Percentiles rank a stretch among this genome's conserved stretches.
These are phyloP conservation scores for Hebeloma cylindrosporum DNA, from an alignment of 768 basidiomycete genomes.

Conservation along the genomic window DNA sequence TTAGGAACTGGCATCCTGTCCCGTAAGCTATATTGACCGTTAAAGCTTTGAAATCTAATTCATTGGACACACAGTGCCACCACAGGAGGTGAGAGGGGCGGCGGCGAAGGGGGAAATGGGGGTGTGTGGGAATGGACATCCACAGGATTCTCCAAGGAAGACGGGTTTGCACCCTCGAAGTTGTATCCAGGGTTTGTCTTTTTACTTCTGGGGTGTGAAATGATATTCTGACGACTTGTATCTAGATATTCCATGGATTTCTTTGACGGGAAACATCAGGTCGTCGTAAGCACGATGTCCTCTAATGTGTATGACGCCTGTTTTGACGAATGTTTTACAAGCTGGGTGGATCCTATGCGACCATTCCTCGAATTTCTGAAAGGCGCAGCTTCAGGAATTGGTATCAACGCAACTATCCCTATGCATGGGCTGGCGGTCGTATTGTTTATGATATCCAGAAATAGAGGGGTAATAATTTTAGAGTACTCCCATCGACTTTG, in stretches of 20 bases:
- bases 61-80: constrained; percentile 51
- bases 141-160: constrained; percentile 65
- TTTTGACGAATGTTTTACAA: constrained; percentile 29
- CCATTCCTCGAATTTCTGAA: constrained; percentile 78
- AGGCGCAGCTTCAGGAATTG: constrained; percentile 82
- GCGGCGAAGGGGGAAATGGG: constrained; percentile 78
- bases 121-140: constrained; percentile 99
- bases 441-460: constrained; percentile 44
- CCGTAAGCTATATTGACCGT: constrained; percentile 59
- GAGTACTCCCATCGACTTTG: too few species aligned
- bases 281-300: constrained; percentile 65
- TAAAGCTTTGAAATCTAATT: not conserved
- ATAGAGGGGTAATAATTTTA: too few species aligned
- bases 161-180: constrained; percentile 73
- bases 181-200: constrained; percentile 80
- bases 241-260: constrained; percentile 82
- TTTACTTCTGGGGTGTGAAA: not conserved
- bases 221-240: not conserved
- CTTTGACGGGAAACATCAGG: constrained; percentile 82
- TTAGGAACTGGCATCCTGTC: constrained; percentile 91
- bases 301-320: constrained; percentile 1
- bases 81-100: constrained; percentile 50
- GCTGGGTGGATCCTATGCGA: constrained; percentile 90
- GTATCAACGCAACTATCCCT: constrained; percentile 90
- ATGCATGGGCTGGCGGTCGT: constrained; percentile 80